Percentiles rank a stretch among this genome's conserved stretches.
Evolutionary conservation across 257 asterid genomes (phyloP).

Genomic region (Leptodermis oblonga): DNA sequence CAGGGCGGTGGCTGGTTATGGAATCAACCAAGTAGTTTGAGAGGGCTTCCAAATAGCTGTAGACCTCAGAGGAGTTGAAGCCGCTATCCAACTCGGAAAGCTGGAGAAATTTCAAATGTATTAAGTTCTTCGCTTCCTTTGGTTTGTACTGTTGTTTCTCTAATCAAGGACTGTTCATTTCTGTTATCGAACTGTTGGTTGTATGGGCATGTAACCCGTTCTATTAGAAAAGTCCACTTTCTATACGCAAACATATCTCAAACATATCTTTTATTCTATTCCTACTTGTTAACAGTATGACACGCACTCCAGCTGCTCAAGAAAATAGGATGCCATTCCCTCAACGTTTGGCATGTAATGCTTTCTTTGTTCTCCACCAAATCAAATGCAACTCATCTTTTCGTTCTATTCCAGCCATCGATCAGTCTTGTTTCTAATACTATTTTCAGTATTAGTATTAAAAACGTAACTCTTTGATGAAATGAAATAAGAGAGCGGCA

Average conservation of each 20-base stretch:
- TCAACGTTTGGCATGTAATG: background rate
- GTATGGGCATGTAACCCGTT: too few relatives aligned
- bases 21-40: background rate
- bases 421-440: too few relatives aligned
- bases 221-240: too few relatives aligned
- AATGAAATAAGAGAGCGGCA: background rate
- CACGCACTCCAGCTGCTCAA: background rate
- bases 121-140: too few relatives aligned
- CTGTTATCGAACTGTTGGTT: background rate
- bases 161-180: background rate
- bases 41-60: background rate
- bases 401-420: too few relatives aligned
- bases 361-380: background rate
- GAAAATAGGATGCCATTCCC: too few relatives aligned
- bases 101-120: background rate
- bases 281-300: background rate
- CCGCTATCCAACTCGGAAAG: background rate
- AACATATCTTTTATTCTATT: too few relatives aligned
- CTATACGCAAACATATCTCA: too few relatives aligned
- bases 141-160: background rate
- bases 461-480: too few relatives aligned
- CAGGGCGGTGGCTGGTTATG: background rate
- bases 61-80: background rate
- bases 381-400: background rate
- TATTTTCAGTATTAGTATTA: too few relatives aligned